A percentile compares a stretch with the other conserved stretches of the same genome.
These are phyloP conservation scores for Xylona heveae DNA, from an alignment of 495 filamentous ascomycete species.

Conservation along the genomic window DNA sequence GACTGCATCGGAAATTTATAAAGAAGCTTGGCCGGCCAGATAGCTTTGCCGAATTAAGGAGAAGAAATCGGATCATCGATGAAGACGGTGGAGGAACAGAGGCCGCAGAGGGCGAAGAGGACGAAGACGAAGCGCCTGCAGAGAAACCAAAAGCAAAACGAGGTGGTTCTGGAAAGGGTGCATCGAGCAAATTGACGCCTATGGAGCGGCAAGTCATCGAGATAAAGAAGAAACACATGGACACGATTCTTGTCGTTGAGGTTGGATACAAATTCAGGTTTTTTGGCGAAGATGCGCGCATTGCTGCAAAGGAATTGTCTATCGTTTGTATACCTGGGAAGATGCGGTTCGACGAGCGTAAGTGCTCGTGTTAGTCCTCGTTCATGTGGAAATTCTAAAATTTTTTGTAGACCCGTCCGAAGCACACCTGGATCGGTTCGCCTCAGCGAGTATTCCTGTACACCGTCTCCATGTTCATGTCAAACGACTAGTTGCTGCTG, in stretches of 20 bases:
- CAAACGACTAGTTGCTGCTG: slow-evolving; percentile 76
- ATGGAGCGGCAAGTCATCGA: slow-evolving; percentile 87
- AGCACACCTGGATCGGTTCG: slow-evolving; percentile 80
- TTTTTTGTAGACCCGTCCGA: slow-evolving; percentile 51
- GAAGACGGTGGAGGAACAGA: slow-evolving; percentile 27
- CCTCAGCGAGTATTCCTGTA: slow-evolving; percentile 86
- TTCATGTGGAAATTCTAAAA: slow-evolving; percentile 1
- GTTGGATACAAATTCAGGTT: slow-evolving; percentile 98
- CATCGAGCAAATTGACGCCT: slow-evolving; percentile 76
- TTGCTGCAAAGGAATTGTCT: slow-evolving; percentile 73
- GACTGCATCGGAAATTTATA: slow-evolving; percentile 69
- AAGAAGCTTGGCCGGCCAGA: slow-evolving; percentile 74
- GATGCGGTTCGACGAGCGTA: slow-evolving; percentile 79
- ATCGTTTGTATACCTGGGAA: slow-evolving; percentile 98
- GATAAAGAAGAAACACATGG: slow-evolving; percentile 80
- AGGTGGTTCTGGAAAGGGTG: slow-evolving; percentile 17
- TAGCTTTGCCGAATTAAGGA: slow-evolving; percentile 43
- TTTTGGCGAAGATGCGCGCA: slow-evolving; percentile 89
- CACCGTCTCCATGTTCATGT: slow-evolving; percentile 88
- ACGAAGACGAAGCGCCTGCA: slow-evolving; percentile 25
- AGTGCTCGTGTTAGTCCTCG: slow-evolving; percentile 8
- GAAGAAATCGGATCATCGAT: slow-evolving; percentile 21
- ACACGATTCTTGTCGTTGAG: slow-evolving; percentile 74
- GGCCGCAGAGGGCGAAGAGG: slow-evolving; percentile 30
- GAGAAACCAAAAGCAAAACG: slow-evolving; percentile 19